Evolutionary conservation across 1,284 basidiomycete species (phyloP).

Genomic region (Psilocybe mexicana): DNA sequence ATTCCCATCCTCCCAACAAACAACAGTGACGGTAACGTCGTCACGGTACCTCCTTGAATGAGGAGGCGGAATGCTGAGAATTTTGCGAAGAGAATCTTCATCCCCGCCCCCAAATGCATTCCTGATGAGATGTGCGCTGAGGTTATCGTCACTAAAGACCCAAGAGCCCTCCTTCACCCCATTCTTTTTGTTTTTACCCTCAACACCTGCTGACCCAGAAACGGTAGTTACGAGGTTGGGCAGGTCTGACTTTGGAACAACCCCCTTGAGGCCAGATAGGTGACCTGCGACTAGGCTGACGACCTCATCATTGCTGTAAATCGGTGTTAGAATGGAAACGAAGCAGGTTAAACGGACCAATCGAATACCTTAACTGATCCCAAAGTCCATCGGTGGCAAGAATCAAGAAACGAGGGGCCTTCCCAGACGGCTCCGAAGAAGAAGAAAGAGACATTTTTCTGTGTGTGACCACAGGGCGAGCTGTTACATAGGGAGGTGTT

Average conservation of each 20-base stretch:
- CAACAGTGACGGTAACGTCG: constrained; percentile 89
- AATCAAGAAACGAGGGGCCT: constrained; percentile 71
- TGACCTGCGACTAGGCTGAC: constrained; percentile 88
- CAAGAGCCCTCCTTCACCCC: constrained; percentile 53
- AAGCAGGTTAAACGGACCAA: background rate
- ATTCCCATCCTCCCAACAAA: constrained; percentile 75
- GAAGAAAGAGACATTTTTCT: constrained; percentile 56
- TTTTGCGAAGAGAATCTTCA: constrained; percentile 59
- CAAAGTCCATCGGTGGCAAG: constrained; percentile 95
- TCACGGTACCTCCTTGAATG: constrained; percentile 80
- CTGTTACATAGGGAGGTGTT: constrained; percentile 95
- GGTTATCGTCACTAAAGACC: constrained; percentile 86
- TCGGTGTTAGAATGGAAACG: background rate
- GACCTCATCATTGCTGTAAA: constrained; percentile 85
- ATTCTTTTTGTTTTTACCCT: constrained; percentile 60
- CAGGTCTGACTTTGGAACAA: constrained; percentile 59
- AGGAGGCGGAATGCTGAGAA: constrained; percentile 87
- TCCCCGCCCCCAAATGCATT: constrained; percentile 94
- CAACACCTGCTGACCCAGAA: constrained; percentile 54
- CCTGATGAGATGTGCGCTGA: constrained; percentile 89
- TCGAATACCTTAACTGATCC: constrained; percentile 74
- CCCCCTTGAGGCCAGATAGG: constrained; percentile 71
- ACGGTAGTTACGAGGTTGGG: constrained; percentile 54
- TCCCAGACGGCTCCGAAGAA: constrained; percentile 22
- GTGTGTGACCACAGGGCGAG: constrained; percentile 88